Evolutionary conservation across 805 yeast genomes (phyloP).

Genomic region (Kodamaea leandrae): DNA sequence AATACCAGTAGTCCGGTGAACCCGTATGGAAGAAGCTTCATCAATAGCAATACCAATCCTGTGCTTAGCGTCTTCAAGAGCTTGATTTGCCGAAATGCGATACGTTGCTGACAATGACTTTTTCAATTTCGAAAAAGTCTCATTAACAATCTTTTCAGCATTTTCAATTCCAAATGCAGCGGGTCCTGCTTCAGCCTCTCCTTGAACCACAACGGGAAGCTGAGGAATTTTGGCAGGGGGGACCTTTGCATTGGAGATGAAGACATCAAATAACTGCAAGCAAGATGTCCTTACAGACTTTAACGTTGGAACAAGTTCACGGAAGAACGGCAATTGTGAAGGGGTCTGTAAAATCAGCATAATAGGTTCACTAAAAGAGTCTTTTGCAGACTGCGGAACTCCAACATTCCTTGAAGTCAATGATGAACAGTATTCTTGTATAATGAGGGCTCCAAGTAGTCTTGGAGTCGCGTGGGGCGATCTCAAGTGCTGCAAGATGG

Average conservation of each 20-base stretch:
- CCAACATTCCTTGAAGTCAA: conserved; percentile 17
- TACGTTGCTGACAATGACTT: conserved; percentile 63
- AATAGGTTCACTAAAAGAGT: conserved; percentile 26
- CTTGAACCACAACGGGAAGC: conserved; percentile 86
- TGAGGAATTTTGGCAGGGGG: conserved; percentile 72
- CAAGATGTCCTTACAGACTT: conserved; percentile 86
- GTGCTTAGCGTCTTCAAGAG: conserved; percentile 75
- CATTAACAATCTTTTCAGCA: conserved; percentile 67
- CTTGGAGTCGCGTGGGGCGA: conserved; percentile 81
- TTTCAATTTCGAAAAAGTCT: conserved; percentile 63
- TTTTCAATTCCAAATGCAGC: conserved; percentile 81
- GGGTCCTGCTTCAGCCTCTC: conserved; percentile 91
- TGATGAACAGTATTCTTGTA: conserved; percentile 62
- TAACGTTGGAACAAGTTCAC: conserved; percentile 84
- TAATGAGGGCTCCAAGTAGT: conserved; percentile 60
- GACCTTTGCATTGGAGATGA: conserved; percentile 73
- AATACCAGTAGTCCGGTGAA: conserved; percentile 55
- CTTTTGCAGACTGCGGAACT: conserved; percentile 19
- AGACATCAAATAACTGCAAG: conserved; percentile 73
- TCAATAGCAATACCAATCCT: conserved; percentile 64
- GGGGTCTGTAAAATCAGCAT: conserved; percentile 41
- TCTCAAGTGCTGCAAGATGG: conserved; percentile 42
- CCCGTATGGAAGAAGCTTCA: conserved; percentile 58
- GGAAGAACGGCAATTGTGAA: conserved; percentile 52
- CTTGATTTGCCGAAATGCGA: conserved; percentile 66